A percentile compares a stretch with the other conserved stretches of the same genome.
Conservation (phyloP, 345 rosid genomes). For the Syzygium grande region DNA sequence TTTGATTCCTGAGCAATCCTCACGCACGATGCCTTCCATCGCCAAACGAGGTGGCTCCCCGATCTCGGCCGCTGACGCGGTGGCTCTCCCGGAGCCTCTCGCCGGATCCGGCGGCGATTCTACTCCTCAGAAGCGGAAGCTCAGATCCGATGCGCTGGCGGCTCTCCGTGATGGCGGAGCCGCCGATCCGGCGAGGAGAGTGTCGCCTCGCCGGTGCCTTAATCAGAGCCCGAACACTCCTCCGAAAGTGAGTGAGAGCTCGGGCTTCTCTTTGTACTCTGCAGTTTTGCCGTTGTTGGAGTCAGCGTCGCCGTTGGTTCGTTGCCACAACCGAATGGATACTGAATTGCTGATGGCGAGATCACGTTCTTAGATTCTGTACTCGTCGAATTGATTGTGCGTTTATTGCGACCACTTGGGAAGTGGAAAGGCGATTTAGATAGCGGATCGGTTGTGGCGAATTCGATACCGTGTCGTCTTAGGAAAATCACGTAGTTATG, state of each 20-base stretch:
- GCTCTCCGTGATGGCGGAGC: not conserved
- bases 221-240: constrained; percentile 22
- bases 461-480: not conserved
- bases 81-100: constrained; percentile 2
- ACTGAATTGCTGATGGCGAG: not conserved
- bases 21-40: constrained; percentile 42
- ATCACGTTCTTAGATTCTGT: not conserved
- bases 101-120: constrained; percentile 24
- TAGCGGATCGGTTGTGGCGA: not conserved
- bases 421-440: not conserved
- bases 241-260: constrained; percentile 9
- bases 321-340: not conserved
- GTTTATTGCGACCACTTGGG: not conserved
- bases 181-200: constrained; percentile 30
- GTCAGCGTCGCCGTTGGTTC: not conserved
- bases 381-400: not conserved
- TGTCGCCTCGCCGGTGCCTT: constrained; percentile 41
- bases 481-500: not conserved
- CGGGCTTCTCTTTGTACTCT: not conserved
- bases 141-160: constrained; percentile 31
- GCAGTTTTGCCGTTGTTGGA: not conserved
- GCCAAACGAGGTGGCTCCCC: constrained; percentile 35
- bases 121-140: constrained; percentile 42
- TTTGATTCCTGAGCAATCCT: not conserved
- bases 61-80: not conserved